Percentiles rank a stretch among this genome's conserved stretches.
Conservation (phyloP, 2,329 filamentous ascomycete genomes). For the Ophidiomyces ophidiicola region DNA sequence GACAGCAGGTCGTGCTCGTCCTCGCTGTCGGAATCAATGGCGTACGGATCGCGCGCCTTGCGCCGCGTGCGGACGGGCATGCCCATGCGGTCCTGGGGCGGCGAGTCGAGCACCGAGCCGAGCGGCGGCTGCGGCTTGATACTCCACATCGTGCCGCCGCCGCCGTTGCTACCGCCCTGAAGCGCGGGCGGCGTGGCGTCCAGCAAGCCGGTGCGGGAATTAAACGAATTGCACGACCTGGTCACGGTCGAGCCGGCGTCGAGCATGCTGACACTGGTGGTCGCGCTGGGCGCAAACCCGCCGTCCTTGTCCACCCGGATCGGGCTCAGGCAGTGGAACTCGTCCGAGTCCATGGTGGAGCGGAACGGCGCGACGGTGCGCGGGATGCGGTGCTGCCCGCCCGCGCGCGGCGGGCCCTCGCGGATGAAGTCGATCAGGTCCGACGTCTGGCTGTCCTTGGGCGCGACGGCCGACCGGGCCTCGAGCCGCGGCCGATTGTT, state of each 20-base stretch:
- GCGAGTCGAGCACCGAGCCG: slow-evolving; percentile 8
- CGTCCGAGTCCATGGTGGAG: slow-evolving; percentile 74
- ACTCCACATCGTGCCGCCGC: not conserved
- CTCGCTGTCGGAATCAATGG: slow-evolving; percentile 66
- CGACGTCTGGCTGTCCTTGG: slow-evolving; percentile 55
- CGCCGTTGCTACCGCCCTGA: too few relatives aligned
- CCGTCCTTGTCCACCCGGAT: slow-evolving; percentile 20
- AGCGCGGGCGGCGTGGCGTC: too few relatives aligned
- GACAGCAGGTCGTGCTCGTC: slow-evolving; percentile 51
- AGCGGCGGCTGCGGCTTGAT: not conserved
- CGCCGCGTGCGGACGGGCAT: slow-evolving; percentile 59
- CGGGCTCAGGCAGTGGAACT: slow-evolving; percentile 36
- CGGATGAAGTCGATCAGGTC: slow-evolving; percentile 95
- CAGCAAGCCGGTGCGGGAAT: slow-evolving; percentile 61
- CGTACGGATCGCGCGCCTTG: slow-evolving; percentile 77
- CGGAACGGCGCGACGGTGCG: slow-evolving; percentile 75
- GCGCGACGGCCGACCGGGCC: slow-evolving; percentile 58
- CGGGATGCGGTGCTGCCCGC: slow-evolving; percentile 59
- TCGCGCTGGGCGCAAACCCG: slow-evolving; percentile 24
- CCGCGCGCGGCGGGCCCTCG: slow-evolving; percentile 61
- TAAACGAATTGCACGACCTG: slow-evolving; percentile 48
- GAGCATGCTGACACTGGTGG: slow-evolving; percentile 31
- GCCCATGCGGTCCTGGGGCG: not conserved
- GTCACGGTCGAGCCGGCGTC: slow-evolving; percentile 43
- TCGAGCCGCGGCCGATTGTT: slow-evolving; percentile 44